Base-by-base conservation (phyloP, 768 basidiomycete species). In the Xerocomus brunneocitrinus region DNA sequence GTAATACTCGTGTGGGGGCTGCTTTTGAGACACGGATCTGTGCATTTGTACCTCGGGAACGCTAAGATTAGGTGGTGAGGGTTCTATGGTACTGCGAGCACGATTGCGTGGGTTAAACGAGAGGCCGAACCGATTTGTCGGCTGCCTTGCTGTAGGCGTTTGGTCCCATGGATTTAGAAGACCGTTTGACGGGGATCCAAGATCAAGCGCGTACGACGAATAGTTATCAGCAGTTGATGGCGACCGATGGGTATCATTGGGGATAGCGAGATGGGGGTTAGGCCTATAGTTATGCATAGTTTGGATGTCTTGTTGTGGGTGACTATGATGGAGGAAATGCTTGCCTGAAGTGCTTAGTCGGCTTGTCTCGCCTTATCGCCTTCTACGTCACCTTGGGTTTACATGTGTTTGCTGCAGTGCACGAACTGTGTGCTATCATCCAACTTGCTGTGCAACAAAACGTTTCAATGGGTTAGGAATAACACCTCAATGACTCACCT, bases 11-110 rank as follows among this genome's bases (percentile, higher is more conserved):
- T 66, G 41, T 50, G 62, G 52, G 48, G 67, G 56, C 47, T 64
- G 59, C 67, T 66, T 55, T 27, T 70, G 65, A 12, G 81, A 82
- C 6, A 66, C 58, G 16, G 79, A 74, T 49, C 79, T 77, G 53
- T 76, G 71, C 28, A 81, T 54, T 56, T 79, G 76, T 12, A 82
- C 77, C 44, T 85, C 79, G 25, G 82, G 79, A 55, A 82, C 80
- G 6, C 73, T 55, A 16, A 79, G 64, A 8, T 64, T 60, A 8
- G 64, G 53, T 34, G 60, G 53, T 7, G 60, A 58, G 5, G 54
- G 56, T 46, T 72, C 67, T 22, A 70, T 58, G n/a, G 67, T 68
- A 58, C 75, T 79, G 28, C 65, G 62, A 13, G 80, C 59, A 47
- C 78, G 73, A 50, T 62, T 71, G 32, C 71, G 66, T 25, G 68